Conservation (phyloP, 805 yeast genomes). For the Candida sphagnicola region DNA sequence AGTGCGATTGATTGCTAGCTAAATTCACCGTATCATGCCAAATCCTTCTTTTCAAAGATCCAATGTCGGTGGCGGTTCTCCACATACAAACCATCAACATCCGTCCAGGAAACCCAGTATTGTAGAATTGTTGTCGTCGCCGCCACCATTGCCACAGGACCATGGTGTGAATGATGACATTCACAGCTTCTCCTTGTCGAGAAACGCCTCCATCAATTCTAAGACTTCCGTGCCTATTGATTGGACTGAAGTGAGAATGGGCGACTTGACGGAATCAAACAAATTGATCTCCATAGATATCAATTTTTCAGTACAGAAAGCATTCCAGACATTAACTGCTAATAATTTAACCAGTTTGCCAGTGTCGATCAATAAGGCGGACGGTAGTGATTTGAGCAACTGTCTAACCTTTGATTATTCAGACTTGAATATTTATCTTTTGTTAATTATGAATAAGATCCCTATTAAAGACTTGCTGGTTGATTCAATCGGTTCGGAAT, state of each 20-base stretch:
- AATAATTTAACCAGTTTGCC: constrained; percentile 86
- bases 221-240: constrained; percentile 28
- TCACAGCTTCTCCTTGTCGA: constrained; percentile 34
- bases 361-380: constrained; percentile 46
- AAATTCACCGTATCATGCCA: constrained; percentile 8
- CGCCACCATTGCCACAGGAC: constrained; percentile 58
- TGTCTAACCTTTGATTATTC: constrained; percentile 89
- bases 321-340: constrained; percentile 71
- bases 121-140: constrained; percentile 71
- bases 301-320: constrained; percentile 73
- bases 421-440: constrained; percentile 81
- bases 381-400: constrained; percentile 48
- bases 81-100: constrained; percentile 8
- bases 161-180: constrained; percentile 35
- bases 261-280: constrained; percentile 74
- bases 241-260: constrained; percentile 71
- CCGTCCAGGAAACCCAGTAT: constrained; percentile 56
- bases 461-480: constrained; percentile 32
- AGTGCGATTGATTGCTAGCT: not conserved
- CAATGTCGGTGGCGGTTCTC: not conserved
- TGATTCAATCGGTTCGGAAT: constrained; percentile 23
- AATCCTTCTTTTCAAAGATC: constrained; percentile 16
- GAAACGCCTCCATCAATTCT: constrained; percentile 29
- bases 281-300: constrained; percentile 69
- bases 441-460: constrained; percentile 76